Percentiles rank a stretch among this genome's conserved stretches.
These are phyloP conservation scores for Mycena chlorophos DNA, from an alignment of 768 basidiomycete species.

Conservation along the genomic window DNA sequence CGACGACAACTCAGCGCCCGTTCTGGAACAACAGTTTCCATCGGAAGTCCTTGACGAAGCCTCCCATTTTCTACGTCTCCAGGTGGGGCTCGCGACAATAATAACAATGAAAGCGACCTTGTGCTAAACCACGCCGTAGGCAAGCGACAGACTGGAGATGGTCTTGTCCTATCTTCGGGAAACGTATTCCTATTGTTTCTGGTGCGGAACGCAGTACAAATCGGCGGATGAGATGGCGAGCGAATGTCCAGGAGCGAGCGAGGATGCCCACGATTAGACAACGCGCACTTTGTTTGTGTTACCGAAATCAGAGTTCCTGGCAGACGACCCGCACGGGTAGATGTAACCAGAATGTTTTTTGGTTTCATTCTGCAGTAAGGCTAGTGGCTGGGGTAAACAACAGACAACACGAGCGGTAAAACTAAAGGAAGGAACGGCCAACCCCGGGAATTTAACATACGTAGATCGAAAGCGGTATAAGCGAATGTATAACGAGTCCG, in stretches of 20 bases:
- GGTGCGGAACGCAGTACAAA: slow-evolving; percentile 81
- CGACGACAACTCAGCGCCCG: slow-evolving; percentile 20
- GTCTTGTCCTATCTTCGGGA: slow-evolving; percentile 75
- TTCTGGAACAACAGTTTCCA: slow-evolving; percentile 42
- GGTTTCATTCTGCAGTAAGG: slow-evolving; percentile 7
- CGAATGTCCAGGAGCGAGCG: slow-evolving; percentile 73
- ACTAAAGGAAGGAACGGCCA: slow-evolving; percentile 16
- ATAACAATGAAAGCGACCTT: slow-evolving; percentile 13
- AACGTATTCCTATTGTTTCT: slow-evolving; percentile 78
- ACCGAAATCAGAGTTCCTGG: slow-evolving; percentile 1
- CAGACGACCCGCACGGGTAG: no score
- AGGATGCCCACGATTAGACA: slow-evolving; percentile 75
- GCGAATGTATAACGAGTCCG: slow-evolving; percentile 1
- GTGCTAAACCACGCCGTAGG: slow-evolving; percentile 42
- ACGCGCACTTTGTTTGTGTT: background rate
- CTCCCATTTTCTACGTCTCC: slow-evolving; percentile 62
- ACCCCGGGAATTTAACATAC: slow-evolving; percentile 19
- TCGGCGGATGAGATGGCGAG: slow-evolving; percentile 56
- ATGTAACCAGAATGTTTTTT: slow-evolving; percentile 15
- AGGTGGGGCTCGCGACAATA: slow-evolving; percentile 38
- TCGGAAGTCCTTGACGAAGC: slow-evolving; percentile 67
- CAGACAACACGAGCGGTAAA: no score
- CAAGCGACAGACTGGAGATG: slow-evolving; percentile 64
- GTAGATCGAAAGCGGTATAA: slow-evolving; percentile 8
- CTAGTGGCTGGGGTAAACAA: slow-evolving; percentile 1